Conservation (phyloP, 306 rosid species). For the Ormosia semicastrata region DNA sequence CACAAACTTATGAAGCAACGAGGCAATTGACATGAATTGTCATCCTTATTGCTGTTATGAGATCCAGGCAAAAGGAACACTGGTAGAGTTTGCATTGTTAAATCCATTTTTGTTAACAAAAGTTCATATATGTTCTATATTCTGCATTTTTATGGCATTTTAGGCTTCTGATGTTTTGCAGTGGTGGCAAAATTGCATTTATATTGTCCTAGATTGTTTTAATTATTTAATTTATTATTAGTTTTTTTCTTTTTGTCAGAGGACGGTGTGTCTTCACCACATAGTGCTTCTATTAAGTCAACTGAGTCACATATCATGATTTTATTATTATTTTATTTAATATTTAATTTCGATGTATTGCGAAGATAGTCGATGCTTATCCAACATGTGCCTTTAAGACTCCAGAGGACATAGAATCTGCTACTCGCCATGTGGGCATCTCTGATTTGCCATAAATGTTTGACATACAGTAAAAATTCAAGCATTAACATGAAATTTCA, state of each 20-base stretch:
- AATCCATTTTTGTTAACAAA: conserved; percentile 26
- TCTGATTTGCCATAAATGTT: no score
- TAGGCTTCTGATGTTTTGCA: neutral
- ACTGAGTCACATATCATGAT: no score
- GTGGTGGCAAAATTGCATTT: neutral
- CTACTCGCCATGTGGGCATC: no score
- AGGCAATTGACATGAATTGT: conserved; percentile 22
- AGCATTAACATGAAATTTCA: no score
- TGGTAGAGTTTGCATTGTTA: conserved; percentile 1
- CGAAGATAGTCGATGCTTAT: no score
- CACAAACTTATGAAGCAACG: conserved; percentile 25
- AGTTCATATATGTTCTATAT: neutral
- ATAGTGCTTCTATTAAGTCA: neutral
- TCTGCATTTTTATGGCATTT: conserved; percentile 22
- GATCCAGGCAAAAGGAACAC: conserved; percentile 1
- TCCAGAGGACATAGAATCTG: no score
- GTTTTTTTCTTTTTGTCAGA: neutral
- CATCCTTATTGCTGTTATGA: neutral
- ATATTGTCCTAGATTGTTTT: neutral
- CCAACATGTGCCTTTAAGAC: no score
- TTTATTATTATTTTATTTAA: no score
- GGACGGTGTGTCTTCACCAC: neutral
- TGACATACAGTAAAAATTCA: no score
- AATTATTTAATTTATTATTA: neutral
- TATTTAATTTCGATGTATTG: neutral